phyloP scores from a whole-genome alignment of 2,329 filamentous ascomycete species.

The Colletotrichum navitas region DNA sequence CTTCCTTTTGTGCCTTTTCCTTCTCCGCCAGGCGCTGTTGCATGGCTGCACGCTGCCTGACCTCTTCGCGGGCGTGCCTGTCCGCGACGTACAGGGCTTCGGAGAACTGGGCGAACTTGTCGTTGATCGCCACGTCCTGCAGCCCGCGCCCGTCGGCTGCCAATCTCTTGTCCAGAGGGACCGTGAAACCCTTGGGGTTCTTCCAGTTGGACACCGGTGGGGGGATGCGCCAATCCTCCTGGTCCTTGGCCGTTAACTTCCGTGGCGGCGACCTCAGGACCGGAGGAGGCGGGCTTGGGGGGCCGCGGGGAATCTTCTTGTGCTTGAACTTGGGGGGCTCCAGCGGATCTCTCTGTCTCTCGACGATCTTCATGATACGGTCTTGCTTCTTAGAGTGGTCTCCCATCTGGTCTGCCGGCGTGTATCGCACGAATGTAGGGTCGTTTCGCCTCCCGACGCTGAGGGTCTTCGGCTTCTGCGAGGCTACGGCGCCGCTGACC shows the following conservation, averaged over 20 bases:
- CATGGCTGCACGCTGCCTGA: constrained; percentile 92
- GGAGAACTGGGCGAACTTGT: constrained; percentile 97
- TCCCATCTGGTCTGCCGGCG: constrained; percentile 96
- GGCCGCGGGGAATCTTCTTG: constrained; percentile 95
- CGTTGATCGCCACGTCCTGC: constrained; percentile 96
- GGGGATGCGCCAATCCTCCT: constrained; percentile 92
- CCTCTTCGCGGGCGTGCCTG: constrained; percentile 93
- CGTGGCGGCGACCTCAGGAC: constrained; percentile 95
- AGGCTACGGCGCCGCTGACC: constrained; percentile 86
- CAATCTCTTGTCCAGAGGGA: constrained; percentile 93
- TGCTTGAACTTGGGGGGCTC: constrained; percentile 99
- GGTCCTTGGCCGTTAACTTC: constrained; percentile 95
- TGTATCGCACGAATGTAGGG: constrained; percentile 94
- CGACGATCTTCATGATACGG: constrained; percentile 98
- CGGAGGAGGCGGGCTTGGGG: constrained; percentile 91
- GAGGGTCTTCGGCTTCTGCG: constrained; percentile 96
- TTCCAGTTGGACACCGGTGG: constrained; percentile 98
- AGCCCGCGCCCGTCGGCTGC: constrained; percentile 92
- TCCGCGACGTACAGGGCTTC: constrained; percentile 96
- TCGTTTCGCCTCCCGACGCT: constrained; percentile 84
- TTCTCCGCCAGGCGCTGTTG: constrained; percentile 97
- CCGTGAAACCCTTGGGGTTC: constrained; percentile 98
- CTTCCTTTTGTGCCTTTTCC: constrained; percentile 94
- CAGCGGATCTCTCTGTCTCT: constrained; percentile 93
- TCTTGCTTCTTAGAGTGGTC: constrained; percentile 88